A percentile compares a stretch with the other conserved stretches of the same genome.
Evolutionary conservation across 345 rosid species (phyloP).

Genomic region (Iberis pinnata): DNA sequence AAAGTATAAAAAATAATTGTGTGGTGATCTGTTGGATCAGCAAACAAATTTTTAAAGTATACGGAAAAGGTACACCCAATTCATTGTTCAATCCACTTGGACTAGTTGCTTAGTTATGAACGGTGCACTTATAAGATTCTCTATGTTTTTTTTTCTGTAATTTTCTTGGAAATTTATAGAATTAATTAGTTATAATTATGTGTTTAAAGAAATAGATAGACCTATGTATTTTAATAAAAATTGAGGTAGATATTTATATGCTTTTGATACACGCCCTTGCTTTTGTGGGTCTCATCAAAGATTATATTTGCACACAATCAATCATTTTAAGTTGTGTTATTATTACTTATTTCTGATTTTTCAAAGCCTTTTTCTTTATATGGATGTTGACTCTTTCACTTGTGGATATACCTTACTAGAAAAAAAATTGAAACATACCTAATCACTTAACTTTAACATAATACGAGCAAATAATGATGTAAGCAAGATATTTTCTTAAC

Average conservation of each 20-base stretch:
- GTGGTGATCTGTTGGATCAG: too few relatives aligned
- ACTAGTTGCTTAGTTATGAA: too few relatives aligned
- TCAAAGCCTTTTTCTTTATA: neutral
- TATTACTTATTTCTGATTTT: neutral
- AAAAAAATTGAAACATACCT: constrained; percentile 13
- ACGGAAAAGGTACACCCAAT: too few relatives aligned
- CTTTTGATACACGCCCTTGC: constrained; percentile 26
- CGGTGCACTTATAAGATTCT: too few relatives aligned
- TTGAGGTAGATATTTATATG: constrained; percentile 21
- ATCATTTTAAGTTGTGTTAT: constrained; percentile 17
- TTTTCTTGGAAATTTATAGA: neutral
- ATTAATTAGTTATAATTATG: neutral
- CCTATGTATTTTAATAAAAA: neutral
- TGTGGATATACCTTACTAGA: constrained; percentile 8
- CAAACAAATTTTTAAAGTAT: too few relatives aligned
- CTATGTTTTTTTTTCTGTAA: neutral
- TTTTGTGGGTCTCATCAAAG: constrained; percentile 21
- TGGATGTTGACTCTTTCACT: constrained; percentile 20
- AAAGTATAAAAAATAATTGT: too few relatives aligned
- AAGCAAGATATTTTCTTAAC: constrained; percentile 12
- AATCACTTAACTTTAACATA: constrained; percentile 7
- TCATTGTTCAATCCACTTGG: too few relatives aligned
- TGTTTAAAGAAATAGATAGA: too few relatives aligned
- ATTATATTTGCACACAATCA: constrained; percentile 22
- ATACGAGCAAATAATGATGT: neutral